A percentile compares a stretch with the other conserved stretches of the same genome.
These are phyloP conservation scores for Populus alba DNA, from an alignment of 345 rosid species.

Conservation along the genomic window DNA sequence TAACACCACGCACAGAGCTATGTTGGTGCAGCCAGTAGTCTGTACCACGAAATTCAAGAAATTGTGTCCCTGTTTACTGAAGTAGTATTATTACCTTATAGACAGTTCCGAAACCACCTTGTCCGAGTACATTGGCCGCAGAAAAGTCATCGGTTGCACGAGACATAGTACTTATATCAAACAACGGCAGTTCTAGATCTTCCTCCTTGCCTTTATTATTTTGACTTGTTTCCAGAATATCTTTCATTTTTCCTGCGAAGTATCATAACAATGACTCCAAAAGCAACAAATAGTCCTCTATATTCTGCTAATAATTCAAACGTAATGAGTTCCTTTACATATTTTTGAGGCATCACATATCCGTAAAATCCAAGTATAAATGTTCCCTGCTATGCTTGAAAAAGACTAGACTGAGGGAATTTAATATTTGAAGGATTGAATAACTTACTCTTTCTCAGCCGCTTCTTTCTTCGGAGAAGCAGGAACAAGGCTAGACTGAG, in stretches of 20 bases:
- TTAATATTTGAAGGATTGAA: background rate
- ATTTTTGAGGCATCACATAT: background rate
- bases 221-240: background rate
- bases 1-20: background rate
- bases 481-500: background rate
- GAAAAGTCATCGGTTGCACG: conserved; percentile 4
- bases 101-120: background rate
- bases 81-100: background rate
- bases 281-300: background rate
- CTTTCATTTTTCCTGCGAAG: background rate
- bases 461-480: background rate
- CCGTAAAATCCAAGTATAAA: background rate
- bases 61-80: background rate
- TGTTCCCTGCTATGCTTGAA: background rate
- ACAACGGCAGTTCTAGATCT: background rate
- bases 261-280: background rate
- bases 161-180: background rate
- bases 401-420: background rate
- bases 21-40: background rate
- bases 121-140: background rate
- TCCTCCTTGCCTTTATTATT: background rate
- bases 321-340: background rate
- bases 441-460: background rate
- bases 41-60: background rate
- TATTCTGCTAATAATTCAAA: background rate